phyloP scores from a whole-genome alignment of 1,284 basidiomycete genomes.

The Puccinia hordei region DNA sequence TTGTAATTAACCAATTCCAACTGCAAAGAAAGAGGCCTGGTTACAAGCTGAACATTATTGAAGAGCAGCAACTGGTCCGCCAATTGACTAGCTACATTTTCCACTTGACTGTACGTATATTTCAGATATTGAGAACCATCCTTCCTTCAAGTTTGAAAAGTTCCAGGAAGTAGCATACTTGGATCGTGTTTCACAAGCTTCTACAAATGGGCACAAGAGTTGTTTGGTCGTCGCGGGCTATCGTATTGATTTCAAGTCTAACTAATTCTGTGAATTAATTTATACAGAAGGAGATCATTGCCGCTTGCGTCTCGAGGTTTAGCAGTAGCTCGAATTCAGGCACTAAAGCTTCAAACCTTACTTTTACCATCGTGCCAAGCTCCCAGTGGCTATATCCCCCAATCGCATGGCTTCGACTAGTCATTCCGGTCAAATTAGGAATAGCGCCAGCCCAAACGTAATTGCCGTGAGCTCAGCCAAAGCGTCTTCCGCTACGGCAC shows the following conservation, averaged over 20 bases:
- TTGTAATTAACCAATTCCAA: constrained; percentile 15
- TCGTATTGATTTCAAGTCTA: constrained; percentile 4
- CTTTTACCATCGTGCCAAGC: constrained; percentile 5
- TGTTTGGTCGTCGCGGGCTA: constrained; percentile 1
- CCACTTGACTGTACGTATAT: constrained; percentile 14
- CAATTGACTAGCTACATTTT: not conserved
- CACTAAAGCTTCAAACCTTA: constrained; percentile 18
- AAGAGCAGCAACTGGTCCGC: not conserved
- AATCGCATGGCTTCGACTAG: constrained; percentile 45
- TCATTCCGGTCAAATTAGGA: constrained; percentile 44
- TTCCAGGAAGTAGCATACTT: not conserved
- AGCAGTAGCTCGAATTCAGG: constrained; percentile 5
- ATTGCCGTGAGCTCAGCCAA: constrained; percentile 23
- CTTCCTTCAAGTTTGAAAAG: not conserved
- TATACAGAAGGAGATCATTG: constrained; percentile 28
- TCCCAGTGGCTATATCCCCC: constrained; percentile 1
- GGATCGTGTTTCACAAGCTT: not conserved
- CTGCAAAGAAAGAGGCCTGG: not conserved
- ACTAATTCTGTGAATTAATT: constrained; percentile 29
- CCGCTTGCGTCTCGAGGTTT: constrained; percentile 30
- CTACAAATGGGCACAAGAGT: not conserved
- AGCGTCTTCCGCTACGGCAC: constrained; percentile 21
- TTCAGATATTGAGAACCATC: not conserved
- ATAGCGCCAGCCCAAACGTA: constrained; percentile 43
- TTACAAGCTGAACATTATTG: not conserved